Conservation (phyloP, 768 basidiomycete species). For the Xerocomus spinulosus region DNA sequence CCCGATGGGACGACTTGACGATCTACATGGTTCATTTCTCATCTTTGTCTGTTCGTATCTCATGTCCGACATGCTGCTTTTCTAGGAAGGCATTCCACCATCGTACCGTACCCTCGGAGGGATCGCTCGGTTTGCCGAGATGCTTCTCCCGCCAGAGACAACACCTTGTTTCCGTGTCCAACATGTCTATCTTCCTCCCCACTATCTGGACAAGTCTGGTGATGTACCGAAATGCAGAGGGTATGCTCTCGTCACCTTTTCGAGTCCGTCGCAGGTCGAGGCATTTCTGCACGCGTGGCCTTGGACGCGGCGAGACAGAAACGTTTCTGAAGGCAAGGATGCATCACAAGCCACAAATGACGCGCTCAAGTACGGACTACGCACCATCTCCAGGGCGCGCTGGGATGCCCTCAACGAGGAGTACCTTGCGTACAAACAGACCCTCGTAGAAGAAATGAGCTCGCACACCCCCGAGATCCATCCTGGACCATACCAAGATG, state of each 20-base stretch:
- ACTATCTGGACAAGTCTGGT: slow-evolving; percentile 57
- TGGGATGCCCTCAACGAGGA: slow-evolving; percentile 68
- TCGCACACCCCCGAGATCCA: neutral
- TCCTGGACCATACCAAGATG: neutral
- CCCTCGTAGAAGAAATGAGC: slow-evolving; percentile 47
- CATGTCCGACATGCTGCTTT: neutral
- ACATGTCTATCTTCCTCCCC: slow-evolving; percentile 51
- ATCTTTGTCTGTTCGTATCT: neutral
- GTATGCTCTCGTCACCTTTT: slow-evolving; percentile 67
- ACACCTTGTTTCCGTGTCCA: slow-evolving; percentile 38
- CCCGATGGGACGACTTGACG: slow-evolving; percentile 60
- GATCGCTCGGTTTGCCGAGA: slow-evolving; percentile 43
- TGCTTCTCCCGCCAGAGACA: slow-evolving; percentile 27
- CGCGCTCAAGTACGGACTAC: slow-evolving; percentile 56
- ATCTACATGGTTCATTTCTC: slow-evolving; percentile 54
- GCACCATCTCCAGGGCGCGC: slow-evolving; percentile 47
- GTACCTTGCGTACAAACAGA: slow-evolving; percentile 59
- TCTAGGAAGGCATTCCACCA: slow-evolving; percentile 67
- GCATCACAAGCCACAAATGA: slow-evolving; percentile 29
- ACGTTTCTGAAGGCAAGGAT: neutral
- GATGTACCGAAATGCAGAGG: slow-evolving; percentile 62
- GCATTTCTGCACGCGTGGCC: slow-evolving; percentile 52
- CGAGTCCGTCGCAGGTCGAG: slow-evolving; percentile 35
- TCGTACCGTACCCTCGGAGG: slow-evolving; percentile 48
- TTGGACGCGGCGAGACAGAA: slow-evolving; percentile 41